Conservation (phyloP, 2,329 filamentous ascomycete genomes). For the Scedosporium apiospermum region DNA sequence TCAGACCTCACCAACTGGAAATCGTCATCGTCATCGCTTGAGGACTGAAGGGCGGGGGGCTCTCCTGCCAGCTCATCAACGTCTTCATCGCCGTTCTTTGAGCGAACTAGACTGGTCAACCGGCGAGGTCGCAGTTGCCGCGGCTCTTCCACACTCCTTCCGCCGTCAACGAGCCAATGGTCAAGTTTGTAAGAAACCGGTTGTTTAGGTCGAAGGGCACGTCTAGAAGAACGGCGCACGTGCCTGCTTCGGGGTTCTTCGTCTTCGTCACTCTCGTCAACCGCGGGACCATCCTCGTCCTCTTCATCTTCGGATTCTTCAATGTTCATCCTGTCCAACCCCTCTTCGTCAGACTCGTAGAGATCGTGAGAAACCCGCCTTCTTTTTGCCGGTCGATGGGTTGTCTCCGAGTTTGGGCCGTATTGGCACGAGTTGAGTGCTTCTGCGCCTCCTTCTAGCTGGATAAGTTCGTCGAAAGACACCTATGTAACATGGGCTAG, state of each 20-base stretch:
- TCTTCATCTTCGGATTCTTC: slow-evolving; percentile 17
- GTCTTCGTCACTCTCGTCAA: slow-evolving; percentile 1
- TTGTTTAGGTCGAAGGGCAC: slow-evolving; percentile 1
- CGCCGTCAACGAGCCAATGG: background rate
- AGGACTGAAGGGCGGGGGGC: slow-evolving; percentile 11
- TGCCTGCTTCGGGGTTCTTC: slow-evolving; percentile 2
- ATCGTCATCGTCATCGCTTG: slow-evolving; percentile 23
- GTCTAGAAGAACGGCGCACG: background rate
- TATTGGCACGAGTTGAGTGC: slow-evolving; percentile 16
- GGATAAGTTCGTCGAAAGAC: slow-evolving; percentile 18
- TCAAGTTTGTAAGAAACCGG: slow-evolving; percentile 1
- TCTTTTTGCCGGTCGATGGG: background rate
- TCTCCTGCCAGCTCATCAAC: slow-evolving; percentile 23
- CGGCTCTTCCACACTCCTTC: background rate
- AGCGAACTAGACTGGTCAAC: slow-evolving; percentile 9
- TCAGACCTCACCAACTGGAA: slow-evolving; percentile 29
- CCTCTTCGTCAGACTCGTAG: background rate
- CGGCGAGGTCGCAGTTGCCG: slow-evolving; percentile 17
- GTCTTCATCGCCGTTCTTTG: slow-evolving; percentile 10
- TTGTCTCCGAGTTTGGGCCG: background rate
- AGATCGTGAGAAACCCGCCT: background rate
- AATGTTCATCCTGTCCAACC: background rate
- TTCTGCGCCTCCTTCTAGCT: slow-evolving; percentile 21
- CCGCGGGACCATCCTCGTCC: slow-evolving; percentile 9
- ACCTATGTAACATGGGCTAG: slow-evolving; percentile 16